Base-by-base conservation (phyloP, 495 filamentous ascomycete genomes). In the Trichoderma virens region DNA sequence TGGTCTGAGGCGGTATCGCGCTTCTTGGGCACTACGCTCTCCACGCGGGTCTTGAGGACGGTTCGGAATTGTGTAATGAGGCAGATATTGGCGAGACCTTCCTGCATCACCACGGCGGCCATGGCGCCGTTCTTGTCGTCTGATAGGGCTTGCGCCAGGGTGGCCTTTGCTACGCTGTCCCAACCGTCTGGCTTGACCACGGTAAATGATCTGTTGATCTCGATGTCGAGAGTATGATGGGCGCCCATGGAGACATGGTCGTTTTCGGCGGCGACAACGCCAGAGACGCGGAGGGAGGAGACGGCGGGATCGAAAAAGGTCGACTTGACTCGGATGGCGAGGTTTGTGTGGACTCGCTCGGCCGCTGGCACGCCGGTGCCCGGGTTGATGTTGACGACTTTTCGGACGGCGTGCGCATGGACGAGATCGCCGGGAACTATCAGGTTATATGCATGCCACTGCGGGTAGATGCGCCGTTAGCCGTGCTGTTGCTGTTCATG, bases 391-490 rank as follows among this genome's bases (percentile, higher is more conserved):
- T 85, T 87, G 39, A 96, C 86, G 43, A 96, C 86, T 47, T 90
- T 90, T 68, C 94, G 91, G 64, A 94, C 78, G 47, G 94, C 91
- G 62, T 87, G 89, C 32, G 92, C 92, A 67, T 86, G 87, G 64
- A 98, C 81, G 59, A 90, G 77, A 68, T 98, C 95, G 41, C 78
- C 82, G 28, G 86, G 84, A 14, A 86, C 85, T 73, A 98, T 93
- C 41, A 98, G 83, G 77, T 98, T 98, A 82, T 97, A 93, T 73
- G 89, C 88, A 71, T 97, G 93, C 94, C 94, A 98, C 90, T 94
- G 67, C 25, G 16, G 6, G n/a, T n/a, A 14, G 31, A 39, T 23
- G 14, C 31, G 59, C 59, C 38, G 60, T 64, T 16, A 59, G 16
- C 32, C n/a, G 41, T 38, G 61, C 47, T 5, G 18, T n/a, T n/a